Conservation (phyloP, 2,329 filamentous ascomycete genomes). For the Aspergillus ustus region DNA sequence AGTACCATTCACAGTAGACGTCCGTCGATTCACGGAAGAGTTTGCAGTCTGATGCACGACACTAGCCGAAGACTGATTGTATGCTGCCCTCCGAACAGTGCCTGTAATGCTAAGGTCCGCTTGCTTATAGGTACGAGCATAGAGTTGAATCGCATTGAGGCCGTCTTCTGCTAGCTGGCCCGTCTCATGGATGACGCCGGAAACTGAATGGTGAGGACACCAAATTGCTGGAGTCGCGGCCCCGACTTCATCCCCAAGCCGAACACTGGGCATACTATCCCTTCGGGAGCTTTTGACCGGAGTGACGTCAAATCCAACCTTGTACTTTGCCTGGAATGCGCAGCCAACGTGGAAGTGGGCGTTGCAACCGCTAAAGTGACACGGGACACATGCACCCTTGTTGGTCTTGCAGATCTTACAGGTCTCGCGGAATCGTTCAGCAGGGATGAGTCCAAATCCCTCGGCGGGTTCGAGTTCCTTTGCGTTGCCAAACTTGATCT, state of each 20-base stretch:
- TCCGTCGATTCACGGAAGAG: conserved; percentile 55
- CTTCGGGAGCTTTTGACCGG: conserved; percentile 87
- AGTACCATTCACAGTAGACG: conserved; percentile 57
- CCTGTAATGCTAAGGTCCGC: conserved; percentile 89
- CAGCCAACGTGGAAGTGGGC: conserved; percentile 82
- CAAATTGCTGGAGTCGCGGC: conserved; percentile 84
- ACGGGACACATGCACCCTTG: conserved; percentile 79
- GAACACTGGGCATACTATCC: conserved; percentile 79
- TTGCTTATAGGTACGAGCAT: conserved; percentile 89
- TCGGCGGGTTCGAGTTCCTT: conserved; percentile 83
- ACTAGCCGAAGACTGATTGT: conserved; percentile 54
- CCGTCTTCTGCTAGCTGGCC: conserved; percentile 73
- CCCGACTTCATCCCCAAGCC: conserved; percentile 78
- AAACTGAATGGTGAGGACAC: conserved; percentile 86
- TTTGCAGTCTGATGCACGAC: conserved; percentile 33
- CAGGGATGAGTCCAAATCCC: conserved; percentile 82
- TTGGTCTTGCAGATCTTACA: conserved; percentile 83
- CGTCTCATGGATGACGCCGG: conserved; percentile 76
- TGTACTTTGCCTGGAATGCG: conserved; percentile 80
- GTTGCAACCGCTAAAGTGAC: conserved; percentile 62
- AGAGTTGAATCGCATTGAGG: conserved; percentile 83
- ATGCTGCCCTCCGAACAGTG: conserved; percentile 88
- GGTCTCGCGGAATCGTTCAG: conserved; percentile 71
- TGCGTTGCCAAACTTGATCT: conserved; percentile 89
- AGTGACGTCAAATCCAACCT: conserved; percentile 85